Base-by-base conservation (phyloP, 768 basidiomycete genomes). In the Panus rudis region DNA sequence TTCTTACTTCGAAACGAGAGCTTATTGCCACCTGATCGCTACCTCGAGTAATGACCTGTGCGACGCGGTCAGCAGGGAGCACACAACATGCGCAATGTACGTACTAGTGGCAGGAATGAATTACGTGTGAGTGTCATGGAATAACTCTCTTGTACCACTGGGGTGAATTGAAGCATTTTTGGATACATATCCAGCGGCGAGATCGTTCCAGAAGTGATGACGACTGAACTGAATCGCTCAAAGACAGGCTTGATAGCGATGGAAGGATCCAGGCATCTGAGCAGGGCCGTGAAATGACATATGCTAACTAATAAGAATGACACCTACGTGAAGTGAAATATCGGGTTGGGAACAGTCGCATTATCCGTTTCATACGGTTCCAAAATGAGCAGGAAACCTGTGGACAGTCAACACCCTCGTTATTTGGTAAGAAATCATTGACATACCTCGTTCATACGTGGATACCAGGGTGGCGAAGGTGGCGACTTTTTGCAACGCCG, bases 121-220 rank as follows among this genome's bases (percentile, higher is more conserved):
- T 97, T 94, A 49, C 96, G 78, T 11, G 91, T 88, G 33, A 99
- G 72, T 16, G 96, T 93, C 96, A 99, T 99, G 1, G 94, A 79
- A 66, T 99, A 99, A 1, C 88, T 90, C 63, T 97, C 93, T 66
- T 92, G 88, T 5, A 97, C 88, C 16, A 94, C 92, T 2, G 96
- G 93, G 14, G 89, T 90, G 63, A 99, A 99, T 52, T 92, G 91
- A 23, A 99, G 73, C 89, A 99, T 99, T 66, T 98, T 99, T 11
- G 96, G 96, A 63, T 99, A 99, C 96, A 99, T 99, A 65, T 99
- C 96, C 45, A 99, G 65, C 2, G 96, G 96, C 1, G 93, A 97
- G 54, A 99, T 92, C 10, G 96, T 99, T 54, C 96, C 96, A 4
- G 92, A 97, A 0, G 96, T 99, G 61, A 99, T 99, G 50, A 99